Conservation (phyloP, 2,329 filamentous ascomycete genomes). For the Fusarium pseudoanthophilum region DNA sequence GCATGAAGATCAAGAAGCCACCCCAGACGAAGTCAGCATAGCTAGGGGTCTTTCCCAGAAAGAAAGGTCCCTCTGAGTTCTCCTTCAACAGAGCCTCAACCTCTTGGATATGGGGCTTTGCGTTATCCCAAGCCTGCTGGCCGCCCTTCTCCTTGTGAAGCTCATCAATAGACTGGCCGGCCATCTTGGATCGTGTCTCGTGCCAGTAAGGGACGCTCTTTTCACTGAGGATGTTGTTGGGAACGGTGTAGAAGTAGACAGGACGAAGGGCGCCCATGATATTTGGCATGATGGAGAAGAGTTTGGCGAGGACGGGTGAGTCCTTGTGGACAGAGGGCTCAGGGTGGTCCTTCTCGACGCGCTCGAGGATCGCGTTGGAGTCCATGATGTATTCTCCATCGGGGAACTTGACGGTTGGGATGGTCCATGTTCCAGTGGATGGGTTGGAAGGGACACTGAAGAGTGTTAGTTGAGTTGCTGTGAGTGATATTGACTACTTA, state of each 20-base stretch:
- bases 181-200: constrained; percentile 57
- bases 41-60: constrained; percentile 64
- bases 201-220: constrained; percentile 66
- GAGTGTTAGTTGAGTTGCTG: neutral
- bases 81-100: constrained; percentile 62
- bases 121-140: constrained; percentile 60
- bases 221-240: constrained; percentile 61
- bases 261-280: constrained; percentile 50
- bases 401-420: constrained; percentile 65
- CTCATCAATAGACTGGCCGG: constrained; percentile 65
- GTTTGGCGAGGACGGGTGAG: constrained; percentile 57
- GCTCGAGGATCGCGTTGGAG: constrained; percentile 67
- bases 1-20: constrained; percentile 57
- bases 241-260: constrained; percentile 61
- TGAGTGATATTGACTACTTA: constrained; percentile 46
- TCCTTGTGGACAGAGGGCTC: constrained; percentile 68
- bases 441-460: constrained; percentile 35
- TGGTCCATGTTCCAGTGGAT: constrained; percentile 41
- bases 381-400: constrained; percentile 73
- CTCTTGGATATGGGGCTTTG: constrained; percentile 49
- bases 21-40: constrained; percentile 70
- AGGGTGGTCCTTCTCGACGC: constrained; percentile 69
- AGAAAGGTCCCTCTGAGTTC: constrained; percentile 67
- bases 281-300: constrained; percentile 54
- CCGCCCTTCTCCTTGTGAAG: constrained; percentile 59